Evolutionary conservation across 148 eudicot genomes (phyloP).

Genomic region (Rhododendron simsii): DNA sequence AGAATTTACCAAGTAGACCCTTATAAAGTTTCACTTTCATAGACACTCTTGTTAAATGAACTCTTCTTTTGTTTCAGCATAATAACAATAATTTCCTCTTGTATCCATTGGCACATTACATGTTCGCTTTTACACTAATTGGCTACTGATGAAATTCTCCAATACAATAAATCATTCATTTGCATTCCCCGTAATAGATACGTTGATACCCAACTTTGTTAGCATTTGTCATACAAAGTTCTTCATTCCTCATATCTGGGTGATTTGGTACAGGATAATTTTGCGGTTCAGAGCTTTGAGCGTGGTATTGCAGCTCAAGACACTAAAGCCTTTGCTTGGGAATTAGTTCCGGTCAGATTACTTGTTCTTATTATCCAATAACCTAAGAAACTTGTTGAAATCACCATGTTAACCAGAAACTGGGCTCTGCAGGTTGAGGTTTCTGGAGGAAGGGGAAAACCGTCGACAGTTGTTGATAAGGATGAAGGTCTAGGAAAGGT

Average conservation of each 20-base stretch:
- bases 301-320: conserved; percentile 91
- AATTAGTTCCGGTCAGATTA: conserved; percentile 74
- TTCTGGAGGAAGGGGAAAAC: conserved; percentile 93
- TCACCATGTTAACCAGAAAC: conserved; percentile 7
- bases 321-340: conserved; percentile 85
- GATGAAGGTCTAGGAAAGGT: conserved; percentile 98
- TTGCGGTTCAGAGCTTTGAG: conserved; percentile 92
- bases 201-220: not conserved
- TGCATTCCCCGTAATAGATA: not conserved
- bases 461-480: conserved; percentile 71
- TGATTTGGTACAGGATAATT: conserved; percentile 62
- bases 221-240: not conserved
- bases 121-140: not conserved
- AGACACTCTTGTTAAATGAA: not conserved
- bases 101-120: not conserved
- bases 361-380: not conserved
- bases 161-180: not conserved
- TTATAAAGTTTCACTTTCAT: not conserved
- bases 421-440: conserved; percentile 73
- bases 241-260: not conserved
- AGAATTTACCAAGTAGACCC: not conserved
- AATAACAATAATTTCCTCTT: not conserved
- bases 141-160: not conserved
- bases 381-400: not conserved
- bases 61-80: not conserved